These are phyloP conservation scores for Rhodotorula babjevae DNA, from an alignment of 768 basidiomycete species.

Conservation along the genomic window DNA sequence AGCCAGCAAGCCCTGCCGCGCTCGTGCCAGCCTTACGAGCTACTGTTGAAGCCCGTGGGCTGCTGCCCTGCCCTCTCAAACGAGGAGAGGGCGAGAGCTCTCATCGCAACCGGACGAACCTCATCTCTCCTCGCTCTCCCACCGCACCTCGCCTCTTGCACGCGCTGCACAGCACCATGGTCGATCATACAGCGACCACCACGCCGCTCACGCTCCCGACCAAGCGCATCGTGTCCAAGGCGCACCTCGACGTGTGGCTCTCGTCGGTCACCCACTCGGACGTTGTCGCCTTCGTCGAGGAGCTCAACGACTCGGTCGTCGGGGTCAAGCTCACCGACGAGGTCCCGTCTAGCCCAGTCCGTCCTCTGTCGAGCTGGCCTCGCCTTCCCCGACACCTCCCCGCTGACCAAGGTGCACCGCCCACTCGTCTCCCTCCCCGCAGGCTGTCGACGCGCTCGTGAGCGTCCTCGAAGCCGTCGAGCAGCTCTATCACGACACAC, in stretches of 20 bases:
- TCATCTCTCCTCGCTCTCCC: too few species aligned
- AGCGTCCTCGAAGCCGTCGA: constrained; percentile 64
- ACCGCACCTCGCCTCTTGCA: too few species aligned
- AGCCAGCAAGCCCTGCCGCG: too few species aligned
- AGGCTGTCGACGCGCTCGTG: constrained; percentile 66
- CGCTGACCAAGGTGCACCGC: background rate
- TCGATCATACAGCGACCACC: accelerated
- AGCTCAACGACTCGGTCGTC: constrained; percentile 68
- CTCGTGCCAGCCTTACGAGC: too few species aligned
- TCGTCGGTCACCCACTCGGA: constrained; percentile 63
- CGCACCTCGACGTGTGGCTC: constrained; percentile 78
- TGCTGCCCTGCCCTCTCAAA: too few species aligned
- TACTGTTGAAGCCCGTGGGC: too few species aligned
- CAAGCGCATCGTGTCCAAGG: constrained; percentile 61
- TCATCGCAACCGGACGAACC: too few species aligned
- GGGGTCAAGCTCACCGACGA: constrained; percentile 70
- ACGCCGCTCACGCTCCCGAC: constrained; percentile 8
- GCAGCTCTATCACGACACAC: constrained; percentile 62
- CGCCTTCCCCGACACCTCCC: too few species aligned
- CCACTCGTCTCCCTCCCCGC: background rate
- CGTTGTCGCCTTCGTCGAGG: constrained; percentile 66
- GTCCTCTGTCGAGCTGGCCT: too few species aligned
- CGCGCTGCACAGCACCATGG: too few species aligned
- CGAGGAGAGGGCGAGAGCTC: too few species aligned
- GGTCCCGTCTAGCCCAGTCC: constrained; percentile 43